Evolutionary conservation across 2,329 filamentous ascomycete species (phyloP).

Genomic region (Calonectria henricotiae): DNA sequence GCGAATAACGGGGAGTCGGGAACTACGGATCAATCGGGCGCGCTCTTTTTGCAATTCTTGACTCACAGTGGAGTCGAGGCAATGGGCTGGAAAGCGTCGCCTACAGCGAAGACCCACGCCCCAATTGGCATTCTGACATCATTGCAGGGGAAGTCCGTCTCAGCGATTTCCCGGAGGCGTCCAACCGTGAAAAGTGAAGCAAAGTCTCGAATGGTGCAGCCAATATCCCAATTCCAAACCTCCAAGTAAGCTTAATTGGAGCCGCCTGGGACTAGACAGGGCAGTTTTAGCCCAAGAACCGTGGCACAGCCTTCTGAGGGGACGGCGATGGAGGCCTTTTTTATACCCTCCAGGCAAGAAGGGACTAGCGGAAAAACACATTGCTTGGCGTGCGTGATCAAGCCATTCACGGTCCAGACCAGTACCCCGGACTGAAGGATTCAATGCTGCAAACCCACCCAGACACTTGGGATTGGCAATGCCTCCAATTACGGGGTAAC

Average conservation of each 20-base stretch:
- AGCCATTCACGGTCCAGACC: conserved; percentile 5
- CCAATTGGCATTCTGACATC: conserved; percentile 5
- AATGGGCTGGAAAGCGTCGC: neutral
- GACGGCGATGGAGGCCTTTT: neutral
- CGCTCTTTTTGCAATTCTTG: neutral
- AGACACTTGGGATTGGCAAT: conserved; percentile 21
- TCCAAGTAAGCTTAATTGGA: conserved; percentile 46
- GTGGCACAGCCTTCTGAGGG: neutral
- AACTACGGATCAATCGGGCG: conserved; percentile 3
- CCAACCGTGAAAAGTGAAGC: neutral
- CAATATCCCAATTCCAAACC: neutral
- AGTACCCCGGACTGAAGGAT: conserved; percentile 16
- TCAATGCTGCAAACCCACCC: conserved; percentile 7
- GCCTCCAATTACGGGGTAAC: neutral
- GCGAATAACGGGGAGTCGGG: neutral
- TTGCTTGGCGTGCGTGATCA: conserved; percentile 8
- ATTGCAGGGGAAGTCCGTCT: neutral
- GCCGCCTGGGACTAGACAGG: conserved; percentile 53
- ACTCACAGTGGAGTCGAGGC: conserved; percentile 2
- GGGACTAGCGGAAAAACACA: conserved; percentile 10
- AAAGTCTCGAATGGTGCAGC: neutral
- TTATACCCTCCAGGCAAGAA: neutral
- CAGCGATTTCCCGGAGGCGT: neutral
- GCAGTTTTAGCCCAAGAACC: conserved; percentile 58
- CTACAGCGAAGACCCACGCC: neutral